phyloP scores from a whole-genome alignment of 805 yeast genomes.

The Wickerhamomyces bovis region DNA sequence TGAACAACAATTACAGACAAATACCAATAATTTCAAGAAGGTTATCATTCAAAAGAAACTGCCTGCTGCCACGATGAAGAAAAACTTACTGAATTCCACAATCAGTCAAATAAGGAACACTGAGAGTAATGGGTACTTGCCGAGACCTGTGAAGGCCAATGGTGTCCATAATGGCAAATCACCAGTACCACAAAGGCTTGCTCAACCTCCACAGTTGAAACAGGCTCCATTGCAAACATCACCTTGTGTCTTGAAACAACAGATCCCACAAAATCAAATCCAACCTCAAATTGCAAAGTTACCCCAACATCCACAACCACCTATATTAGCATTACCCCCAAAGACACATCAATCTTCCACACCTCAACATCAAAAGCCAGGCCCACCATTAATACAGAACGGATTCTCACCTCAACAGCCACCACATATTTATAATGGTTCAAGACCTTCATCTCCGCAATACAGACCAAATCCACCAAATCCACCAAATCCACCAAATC shows the following conservation, averaged over 20 bases:
- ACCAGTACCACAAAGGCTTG: background rate
- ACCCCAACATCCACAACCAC: background rate
- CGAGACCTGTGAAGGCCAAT: background rate
- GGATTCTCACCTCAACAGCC: background rate
- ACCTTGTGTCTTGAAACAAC: background rate
- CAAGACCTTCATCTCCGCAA: background rate
- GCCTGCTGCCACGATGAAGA: constrained; percentile 20
- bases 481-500: too few species aligned
- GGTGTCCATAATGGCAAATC: background rate
- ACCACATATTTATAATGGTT: background rate
- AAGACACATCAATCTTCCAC: background rate
- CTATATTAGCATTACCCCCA: background rate
- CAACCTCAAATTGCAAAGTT: background rate
- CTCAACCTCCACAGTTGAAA: background rate
- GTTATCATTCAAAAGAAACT: constrained; percentile 13
- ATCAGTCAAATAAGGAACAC: constrained; percentile 20
- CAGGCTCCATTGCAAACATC: constrained; percentile 11
- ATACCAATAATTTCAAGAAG: constrained; percentile 11
- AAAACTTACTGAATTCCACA: constrained; percentile 20
- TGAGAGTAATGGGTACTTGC: background rate
- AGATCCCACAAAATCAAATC: background rate
- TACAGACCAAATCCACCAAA: background rate
- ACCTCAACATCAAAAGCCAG: background rate
- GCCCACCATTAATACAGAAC: background rate
- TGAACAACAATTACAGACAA: constrained; percentile 22